Base-by-base conservation (phyloP, 2,329 filamentous ascomycete species). In the Aspergillus cejpii region DNA sequence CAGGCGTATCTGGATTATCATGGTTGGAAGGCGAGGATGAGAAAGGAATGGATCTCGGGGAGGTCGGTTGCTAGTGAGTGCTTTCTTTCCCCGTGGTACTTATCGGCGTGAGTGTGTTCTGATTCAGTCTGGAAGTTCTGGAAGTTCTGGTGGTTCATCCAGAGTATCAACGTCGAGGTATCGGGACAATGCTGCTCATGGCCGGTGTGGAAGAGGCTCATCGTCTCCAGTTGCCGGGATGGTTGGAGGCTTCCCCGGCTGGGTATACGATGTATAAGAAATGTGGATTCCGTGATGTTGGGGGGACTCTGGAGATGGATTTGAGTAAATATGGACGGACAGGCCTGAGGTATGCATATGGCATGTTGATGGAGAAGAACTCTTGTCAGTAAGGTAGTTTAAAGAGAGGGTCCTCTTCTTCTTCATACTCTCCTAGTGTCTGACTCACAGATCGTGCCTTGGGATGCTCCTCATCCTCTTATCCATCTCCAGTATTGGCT, bases 71-170 rank as follows among this genome's bases (percentile, higher is more conserved):
- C 28, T 19, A 20, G 42, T 31, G 11, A 39, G 42, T 27, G 17
- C 7, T 29, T 31, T 28, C 5, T 40, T 12, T 24, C n/a, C n/a
- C n/a, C n/a, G n/a, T n/a, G n/a, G n/a, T n/a, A n/a, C n/a, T n/a
- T n/a, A n/a, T n/a, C n/a, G n/a, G n/a, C n/a, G n/a, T n/a, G n/a
- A n/a, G n/a, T n/a, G n/a, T n/a, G n/a, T 41, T 33, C 29, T 8
- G 3, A 10, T 14, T 41, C 20, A 14, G 2, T 33, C 20, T 24
- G 3, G 24, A n/a, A 44, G 42, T 44, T 12, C 37, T 44, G 2
- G 36, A 44, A 31, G n/a, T 44, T 7, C 11, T 44, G n/a, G 37
- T 27, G 3, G 36, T 44, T n/a, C 37, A 34, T 20, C 36, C 42
- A 1, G 6, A 21, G 5, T 44, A 44, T n/a, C 42, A 44, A 6